Percentiles rank a stretch among this genome's conserved stretches.
phyloP scores from a whole-genome alignment of 495 filamentous ascomycete species.

The Venustampulla echinocandica region DNA sequence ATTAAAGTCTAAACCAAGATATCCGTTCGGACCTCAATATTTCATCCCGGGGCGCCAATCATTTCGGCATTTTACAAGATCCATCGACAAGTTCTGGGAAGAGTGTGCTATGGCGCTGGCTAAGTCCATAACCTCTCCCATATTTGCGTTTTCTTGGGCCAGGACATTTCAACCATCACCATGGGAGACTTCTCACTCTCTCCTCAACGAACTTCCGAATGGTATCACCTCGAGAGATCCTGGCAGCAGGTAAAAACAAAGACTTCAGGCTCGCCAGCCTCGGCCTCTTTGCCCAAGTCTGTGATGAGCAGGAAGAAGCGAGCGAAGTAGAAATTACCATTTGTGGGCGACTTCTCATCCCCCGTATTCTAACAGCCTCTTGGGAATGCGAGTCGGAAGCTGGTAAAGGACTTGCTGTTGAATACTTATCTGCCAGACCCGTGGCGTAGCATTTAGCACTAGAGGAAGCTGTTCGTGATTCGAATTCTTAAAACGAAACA shows the following conservation, averaged over 20 bases:
- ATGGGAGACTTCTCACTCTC: no score
- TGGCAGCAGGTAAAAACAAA: neutral
- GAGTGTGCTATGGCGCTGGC: no score
- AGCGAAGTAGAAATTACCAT: neutral
- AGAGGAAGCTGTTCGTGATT: neutral
- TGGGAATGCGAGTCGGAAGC: neutral
- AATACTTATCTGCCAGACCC: neutral
- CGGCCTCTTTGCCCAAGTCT: conserved; percentile 1
- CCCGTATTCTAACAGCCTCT: neutral
- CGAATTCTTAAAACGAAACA: neutral
- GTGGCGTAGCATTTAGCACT: neutral
- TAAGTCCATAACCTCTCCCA: no score
- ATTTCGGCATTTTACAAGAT: no score
- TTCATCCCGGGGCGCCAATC: no score
- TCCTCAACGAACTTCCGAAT: no score
- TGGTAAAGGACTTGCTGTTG: conserved; percentile 1
- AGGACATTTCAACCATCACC: no score
- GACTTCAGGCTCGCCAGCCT: neutral
- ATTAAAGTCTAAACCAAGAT: no score
- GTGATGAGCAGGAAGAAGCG: neutral
- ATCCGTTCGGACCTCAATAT: no score
- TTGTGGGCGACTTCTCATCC: neutral
- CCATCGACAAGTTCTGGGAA: no score
- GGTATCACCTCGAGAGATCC: neutral
- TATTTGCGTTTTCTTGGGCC: no score